Base-by-base conservation (phyloP, 1,139 yeast genomes). In the Suhomyces choctaworum region DNA sequence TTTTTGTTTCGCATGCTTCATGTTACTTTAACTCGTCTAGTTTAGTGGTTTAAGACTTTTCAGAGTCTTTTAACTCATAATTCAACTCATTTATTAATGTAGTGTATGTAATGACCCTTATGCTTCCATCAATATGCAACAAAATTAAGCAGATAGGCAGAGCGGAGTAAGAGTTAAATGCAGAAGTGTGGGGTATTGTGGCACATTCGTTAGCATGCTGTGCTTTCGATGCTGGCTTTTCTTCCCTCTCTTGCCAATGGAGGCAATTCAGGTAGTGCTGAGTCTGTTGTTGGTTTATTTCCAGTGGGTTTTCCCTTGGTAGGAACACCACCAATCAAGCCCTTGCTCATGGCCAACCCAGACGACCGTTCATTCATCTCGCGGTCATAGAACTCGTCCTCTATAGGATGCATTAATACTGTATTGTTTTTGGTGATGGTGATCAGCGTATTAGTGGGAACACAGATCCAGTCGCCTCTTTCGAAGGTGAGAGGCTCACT, bases 401-500 rank as follows among this genome's bases (percentile, higher is more conserved):
- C 67, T 23, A 92, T 85, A 1, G 98, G 98, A 53, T 90, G 96
- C 68, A 92, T 67, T 35, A 92, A 66, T 7, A 92, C 95, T 1
- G 95, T 87, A 54, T 89, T 95, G 38, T 63, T 62, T 38, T 78
- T 82, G 45, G 82, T 82, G 41, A 92, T 82, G 1, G 96, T 85
- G n/a, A 92, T 60, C 3, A 83, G 65, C 2, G 97, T 84, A 58
- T 92, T 92, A 3, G 97, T 84, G 2, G 97, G 98, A 1, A 92
- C 95, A 12, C 96, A 83, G 40, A 92, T 85, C 98, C 98, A 92
- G 62, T 92, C 98, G 25, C 92, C 92, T 39, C 98, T 69, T 64
- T 92, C 97, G 60, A 92, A 92, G 0, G 98, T 92, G 40, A 92
- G 70, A 0, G 98, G 98, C 55, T 92, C 98, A 22, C 95, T 83